phyloP scores from a whole-genome alignment of 83 land plant species.

The Picea abies region DNA sequence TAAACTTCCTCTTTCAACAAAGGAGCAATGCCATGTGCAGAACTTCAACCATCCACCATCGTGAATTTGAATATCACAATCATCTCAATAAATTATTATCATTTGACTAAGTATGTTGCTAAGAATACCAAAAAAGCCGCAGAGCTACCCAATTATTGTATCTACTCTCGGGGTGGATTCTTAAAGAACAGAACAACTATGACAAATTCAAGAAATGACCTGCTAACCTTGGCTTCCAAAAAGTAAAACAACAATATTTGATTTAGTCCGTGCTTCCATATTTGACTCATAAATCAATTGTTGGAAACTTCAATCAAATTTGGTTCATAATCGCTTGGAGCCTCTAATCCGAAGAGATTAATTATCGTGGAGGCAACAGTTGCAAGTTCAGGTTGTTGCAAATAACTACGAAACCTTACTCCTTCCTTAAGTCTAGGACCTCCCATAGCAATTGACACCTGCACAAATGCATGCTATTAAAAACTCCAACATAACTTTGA shows the following conservation, averaged over 20 bases:
- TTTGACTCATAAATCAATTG: conserved; percentile 19
- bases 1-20: no score
- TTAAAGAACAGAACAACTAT: no score
- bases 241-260: not conserved
- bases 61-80: not conserved
- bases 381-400: conserved; percentile 79
- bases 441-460: conserved; percentile 94
- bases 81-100: not conserved
- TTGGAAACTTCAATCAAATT: conserved; percentile 79
- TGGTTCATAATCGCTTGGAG: conserved; percentile 86
- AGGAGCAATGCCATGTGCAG: no score
- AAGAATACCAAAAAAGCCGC: not conserved
- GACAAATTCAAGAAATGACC: no score
- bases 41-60: no score
- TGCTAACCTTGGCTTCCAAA: not conserved
- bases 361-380: conserved; percentile 95
- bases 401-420: conserved; percentile 81
- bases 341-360: conserved; percentile 84
- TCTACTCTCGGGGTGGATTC: not conserved
- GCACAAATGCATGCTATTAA: conserved; percentile 4
- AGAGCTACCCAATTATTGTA: not conserved
- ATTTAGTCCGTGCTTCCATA: not conserved
- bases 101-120: not conserved
- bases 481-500: not conserved
- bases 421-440: conserved; percentile 83